Evolutionary conservation across 106 monocot species (phyloP).

Genomic region (Hemerocallis citrina): DNA sequence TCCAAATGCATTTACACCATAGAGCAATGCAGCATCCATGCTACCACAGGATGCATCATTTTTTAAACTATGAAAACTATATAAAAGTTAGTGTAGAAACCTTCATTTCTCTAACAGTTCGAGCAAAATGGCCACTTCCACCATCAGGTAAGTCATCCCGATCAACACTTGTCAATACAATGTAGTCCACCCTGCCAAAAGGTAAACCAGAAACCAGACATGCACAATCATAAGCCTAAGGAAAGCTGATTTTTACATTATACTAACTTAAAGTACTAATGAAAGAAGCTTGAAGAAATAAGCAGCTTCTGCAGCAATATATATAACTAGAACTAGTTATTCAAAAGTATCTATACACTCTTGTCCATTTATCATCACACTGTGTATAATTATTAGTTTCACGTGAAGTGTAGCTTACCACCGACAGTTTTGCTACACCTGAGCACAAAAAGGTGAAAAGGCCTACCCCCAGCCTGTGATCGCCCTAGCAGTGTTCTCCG

Average conservation of each 20-base stretch:
- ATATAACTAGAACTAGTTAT: too few relatives aligned
- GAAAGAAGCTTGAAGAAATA: not conserved
- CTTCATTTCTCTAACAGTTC: constrained; percentile 81
- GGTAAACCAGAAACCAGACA: constrained; percentile 1
- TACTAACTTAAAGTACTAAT: not conserved
- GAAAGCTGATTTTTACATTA: not conserved
- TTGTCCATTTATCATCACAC: too few relatives aligned
- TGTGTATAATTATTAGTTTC: not conserved
- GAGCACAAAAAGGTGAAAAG: constrained; percentile 1
- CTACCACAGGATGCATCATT: not conserved
- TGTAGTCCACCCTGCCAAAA: constrained; percentile 81
- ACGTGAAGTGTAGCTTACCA: not conserved
- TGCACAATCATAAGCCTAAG: not conserved
- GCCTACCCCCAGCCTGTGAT: constrained; percentile 88
- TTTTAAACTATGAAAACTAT: not conserved
- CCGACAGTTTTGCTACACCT: not conserved
- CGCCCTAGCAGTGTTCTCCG: constrained; percentile 79
- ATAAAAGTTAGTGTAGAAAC: constrained; percentile 17
- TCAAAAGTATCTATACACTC: too few relatives aligned
- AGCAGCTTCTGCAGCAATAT: too few relatives aligned
- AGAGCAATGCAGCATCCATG: not conserved
- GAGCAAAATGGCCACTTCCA: constrained; percentile 90
- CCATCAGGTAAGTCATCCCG: constrained; percentile 98
- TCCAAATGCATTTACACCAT: not conserved
- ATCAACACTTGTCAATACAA: constrained; percentile 95